Evolutionary conservation across 2,329 filamentous ascomycete genomes (phyloP), one percentile per base, ranked within the genome.

Genomic region (Colletotrichum sp.): DNA sequence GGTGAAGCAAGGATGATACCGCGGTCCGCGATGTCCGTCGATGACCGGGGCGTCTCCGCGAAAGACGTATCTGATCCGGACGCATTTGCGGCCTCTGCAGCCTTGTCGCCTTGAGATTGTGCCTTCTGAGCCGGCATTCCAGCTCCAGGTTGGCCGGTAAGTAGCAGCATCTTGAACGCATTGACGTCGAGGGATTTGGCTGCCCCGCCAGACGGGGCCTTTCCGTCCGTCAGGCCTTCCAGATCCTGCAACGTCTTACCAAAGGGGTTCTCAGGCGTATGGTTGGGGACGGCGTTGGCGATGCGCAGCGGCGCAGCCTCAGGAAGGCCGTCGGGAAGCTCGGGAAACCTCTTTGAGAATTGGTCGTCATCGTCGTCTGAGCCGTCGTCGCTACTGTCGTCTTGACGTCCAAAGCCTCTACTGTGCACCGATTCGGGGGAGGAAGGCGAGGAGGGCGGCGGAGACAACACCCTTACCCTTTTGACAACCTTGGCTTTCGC

Each of bases 131-230:
- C 67, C 63, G 72, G 79, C 18, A 65, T 74, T 64, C 81, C 73
- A 76, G 79, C 77, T 59, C 75, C 63, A 78, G 90, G 82, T 79
- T 92, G 91, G 24, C 95, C 95, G 0, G 94, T 97, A 85, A 97
- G 87, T 63, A 97, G 88, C 76, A 97, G 85, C 74, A 93, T 90
- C 80, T 92, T 93, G 85, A 97, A 97, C 9, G 94, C 92, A 81
- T 95, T 92, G 1, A 96, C 95, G 81, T 97, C 94, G 77, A 96
- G 84, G 0, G 91, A 85, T 78, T 85, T 88, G 21, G 78, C 78
- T 3, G 81, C 77, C 14, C 62, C 69, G 18, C 52, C 65, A 38
- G 56, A 82, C 81, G 34, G 52, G 26, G 85, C 80, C 21, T 82
- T 79, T 52, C 81, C 79, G 48, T 85, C 81, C 38, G 79, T 82